Evolutionary conservation across 129 eudicot species (phyloP).

Genomic region (Ambrosia artemisiifolia): DNA sequence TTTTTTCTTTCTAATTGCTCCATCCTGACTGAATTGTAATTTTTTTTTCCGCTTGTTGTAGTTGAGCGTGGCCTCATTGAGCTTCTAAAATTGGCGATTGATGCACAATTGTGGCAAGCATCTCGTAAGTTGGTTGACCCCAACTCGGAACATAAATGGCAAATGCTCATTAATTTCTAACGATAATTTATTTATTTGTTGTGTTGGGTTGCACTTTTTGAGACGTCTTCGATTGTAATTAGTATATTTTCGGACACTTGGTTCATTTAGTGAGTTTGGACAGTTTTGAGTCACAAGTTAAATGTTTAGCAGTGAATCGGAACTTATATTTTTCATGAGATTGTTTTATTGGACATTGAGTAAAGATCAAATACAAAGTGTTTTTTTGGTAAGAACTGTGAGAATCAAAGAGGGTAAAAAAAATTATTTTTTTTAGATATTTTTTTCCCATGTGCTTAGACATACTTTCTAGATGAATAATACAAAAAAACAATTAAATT

Average conservation of each 20-base stretch:
- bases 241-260: neutral
- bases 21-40: neutral
- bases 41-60: slow-evolving; percentile 9
- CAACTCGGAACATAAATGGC: slow-evolving; percentile 39
- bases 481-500: too few relatives aligned
- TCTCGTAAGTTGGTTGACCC: slow-evolving; percentile 59
- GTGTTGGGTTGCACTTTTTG: neutral
- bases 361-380: too few relatives aligned
- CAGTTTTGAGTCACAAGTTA: neutral
- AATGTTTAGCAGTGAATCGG: neutral
- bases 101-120: slow-evolving; percentile 78
- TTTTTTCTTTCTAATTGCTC: neutral
- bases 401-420: too few relatives aligned
- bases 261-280: slow-evolving; percentile 7
- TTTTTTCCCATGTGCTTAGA: too few relatives aligned
- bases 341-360: too few relatives aligned
- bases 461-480: too few relatives aligned
- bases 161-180: slow-evolving; percentile 36
- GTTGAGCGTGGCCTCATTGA: slow-evolving; percentile 79
- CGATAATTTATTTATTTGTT: neutral
- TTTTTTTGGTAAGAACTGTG: too few relatives aligned
- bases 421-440: too few relatives aligned
- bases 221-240: neutral
- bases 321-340: neutral
- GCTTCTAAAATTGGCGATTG: slow-evolving; percentile 61